Base-by-base conservation (phyloP, 352 stramenopile genomes). In the Pythium aquatile region DNA sequence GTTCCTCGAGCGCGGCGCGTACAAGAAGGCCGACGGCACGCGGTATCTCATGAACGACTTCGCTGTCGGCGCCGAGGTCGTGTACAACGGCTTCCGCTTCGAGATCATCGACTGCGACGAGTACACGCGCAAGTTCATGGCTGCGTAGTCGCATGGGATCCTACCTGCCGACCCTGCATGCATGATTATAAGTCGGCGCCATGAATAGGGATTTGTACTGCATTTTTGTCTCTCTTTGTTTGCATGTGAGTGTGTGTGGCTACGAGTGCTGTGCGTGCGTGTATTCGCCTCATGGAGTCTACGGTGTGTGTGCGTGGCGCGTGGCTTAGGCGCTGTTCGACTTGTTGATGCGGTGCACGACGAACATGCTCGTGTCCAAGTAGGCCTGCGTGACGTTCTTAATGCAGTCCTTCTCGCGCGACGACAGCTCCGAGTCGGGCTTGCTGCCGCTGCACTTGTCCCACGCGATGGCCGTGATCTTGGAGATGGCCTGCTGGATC, bases 391-490 rank as follows among this genome's bases (percentile, higher is more conserved):
- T 91, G 65, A 91, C 81, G 78, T 94, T 94, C 81, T 91, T 90
- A 68, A 96, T 91, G 73, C 88, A 96, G 54, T 90, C 79, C 52
- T 73, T 73, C 62, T 96, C 87, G 64, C 81, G 87, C 65, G 75
- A 91, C 58, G 82, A 87, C 44, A 96, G 85, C 66, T 91, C 82
- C 61, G 77, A 77, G 70, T 94, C 87, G 35, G 87, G 85, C 68
- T 92, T 94, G 74, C 68, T 82, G 55, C 81, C 84, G 69, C 84
- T 93, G 71, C 88, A 96, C 69, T 93, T 96, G 71, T 96, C 87
- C 87, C 87, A 96, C 33, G 87, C 89, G 56, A 96, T 81, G 20
- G 86, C 83, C 56, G 88, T 93, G 70, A 96, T 93, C 82, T 96
- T 96, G 61, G 84, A 86, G 58, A 96, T 84, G 52, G 87, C 87